Conservation (phyloP, 176 grass and related monocot genomes). For the Cenchrus americanus region DNA sequence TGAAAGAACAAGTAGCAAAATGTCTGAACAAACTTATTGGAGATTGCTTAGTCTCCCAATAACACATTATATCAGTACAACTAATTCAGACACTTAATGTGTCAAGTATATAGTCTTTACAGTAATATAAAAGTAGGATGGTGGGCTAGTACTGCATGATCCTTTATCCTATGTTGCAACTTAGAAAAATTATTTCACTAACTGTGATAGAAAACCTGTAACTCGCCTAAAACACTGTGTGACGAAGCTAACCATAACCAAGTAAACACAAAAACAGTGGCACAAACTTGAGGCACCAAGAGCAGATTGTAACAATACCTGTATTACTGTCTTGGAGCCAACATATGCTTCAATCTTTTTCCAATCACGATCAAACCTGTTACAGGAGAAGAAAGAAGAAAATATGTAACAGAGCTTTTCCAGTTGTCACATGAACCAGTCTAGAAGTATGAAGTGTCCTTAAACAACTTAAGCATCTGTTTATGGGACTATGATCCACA, state of each 20-base stretch:
- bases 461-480: background rate
- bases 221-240: background rate
- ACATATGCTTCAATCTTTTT: slow-evolving; percentile 76
- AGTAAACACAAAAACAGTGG: background rate
- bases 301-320: slow-evolving; percentile 48
- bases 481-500: background rate
- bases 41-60: background rate
- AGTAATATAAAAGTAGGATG: background rate
- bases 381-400: background rate
- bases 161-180: background rate
- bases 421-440: background rate
- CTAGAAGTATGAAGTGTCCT: background rate
- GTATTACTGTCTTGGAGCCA: slow-evolving; percentile 82
- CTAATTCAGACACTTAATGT: background rate
- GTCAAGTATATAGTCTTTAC: background rate
- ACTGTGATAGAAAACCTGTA: background rate
- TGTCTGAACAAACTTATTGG: background rate
- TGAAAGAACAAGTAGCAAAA: background rate
- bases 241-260: background rate
- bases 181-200: background rate
- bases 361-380: slow-evolving; percentile 86
- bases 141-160: background rate
- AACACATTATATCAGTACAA: no score
- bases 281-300: background rate
- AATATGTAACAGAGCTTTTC: background rate